Evolutionary conservation across 1,284 basidiomycete species (phyloP).

Genomic region (Ceratobasidium sp.): DNA sequence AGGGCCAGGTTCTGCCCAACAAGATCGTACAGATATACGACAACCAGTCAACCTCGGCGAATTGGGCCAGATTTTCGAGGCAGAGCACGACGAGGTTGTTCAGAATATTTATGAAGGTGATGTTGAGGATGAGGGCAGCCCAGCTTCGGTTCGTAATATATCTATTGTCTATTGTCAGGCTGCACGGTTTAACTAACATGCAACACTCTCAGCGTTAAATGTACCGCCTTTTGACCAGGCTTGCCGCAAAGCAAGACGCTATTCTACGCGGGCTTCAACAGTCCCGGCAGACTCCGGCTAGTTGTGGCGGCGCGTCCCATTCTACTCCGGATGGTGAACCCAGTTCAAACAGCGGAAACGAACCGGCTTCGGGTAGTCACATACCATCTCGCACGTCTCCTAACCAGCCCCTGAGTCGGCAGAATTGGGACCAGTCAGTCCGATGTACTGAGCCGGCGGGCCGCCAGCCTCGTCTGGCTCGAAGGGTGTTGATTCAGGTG

Average conservation of each 20-base stretch:
- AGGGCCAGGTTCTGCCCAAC: no score
- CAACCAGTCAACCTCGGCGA: not conserved
- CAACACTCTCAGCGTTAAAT: not conserved
- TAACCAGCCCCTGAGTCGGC: not conserved
- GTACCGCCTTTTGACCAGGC: not conserved
- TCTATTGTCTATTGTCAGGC: not conserved
- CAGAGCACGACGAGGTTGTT: not conserved
- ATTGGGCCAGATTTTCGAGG: not conserved
- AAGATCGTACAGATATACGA: no score
- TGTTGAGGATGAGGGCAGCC: not conserved
- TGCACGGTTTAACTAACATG: not conserved
- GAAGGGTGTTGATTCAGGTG: no score
- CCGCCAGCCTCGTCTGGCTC: not conserved
- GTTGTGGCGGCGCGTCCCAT: not conserved
- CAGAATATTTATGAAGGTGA: not conserved
- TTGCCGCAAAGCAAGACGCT: not conserved
- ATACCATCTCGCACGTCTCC: not conserved
- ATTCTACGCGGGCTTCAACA: not conserved
- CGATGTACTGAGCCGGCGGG: not conserved
- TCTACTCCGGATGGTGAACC: not conserved
- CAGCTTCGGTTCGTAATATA: not conserved
- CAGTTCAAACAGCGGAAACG: not conserved
- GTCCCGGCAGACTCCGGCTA: not conserved
- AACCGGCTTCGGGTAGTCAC: no score
- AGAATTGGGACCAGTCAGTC: not conserved